phyloP scores from a whole-genome alignment of 2,329 filamentous ascomycete species.

The Periconia sp. region DNA sequence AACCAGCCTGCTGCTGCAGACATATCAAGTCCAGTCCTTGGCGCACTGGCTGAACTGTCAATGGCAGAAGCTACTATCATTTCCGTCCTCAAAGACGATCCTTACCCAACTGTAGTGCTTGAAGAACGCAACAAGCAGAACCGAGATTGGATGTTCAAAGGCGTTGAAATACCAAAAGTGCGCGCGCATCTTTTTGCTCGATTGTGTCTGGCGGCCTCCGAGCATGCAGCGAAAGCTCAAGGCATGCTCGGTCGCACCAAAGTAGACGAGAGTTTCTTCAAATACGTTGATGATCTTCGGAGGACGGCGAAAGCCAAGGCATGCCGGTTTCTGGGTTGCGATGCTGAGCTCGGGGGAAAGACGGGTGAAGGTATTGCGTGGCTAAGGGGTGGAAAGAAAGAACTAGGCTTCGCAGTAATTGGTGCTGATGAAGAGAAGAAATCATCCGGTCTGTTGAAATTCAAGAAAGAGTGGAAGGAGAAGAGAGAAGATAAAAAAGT shows the following conservation, averaged over 20 bases:
- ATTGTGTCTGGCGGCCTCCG: constrained; percentile 82
- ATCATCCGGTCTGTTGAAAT: constrained; percentile 61
- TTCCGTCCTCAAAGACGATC: constrained; percentile 90
- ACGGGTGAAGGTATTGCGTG: constrained; percentile 85
- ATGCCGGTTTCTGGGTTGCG: constrained; percentile 86
- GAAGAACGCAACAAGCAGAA: constrained; percentile 81
- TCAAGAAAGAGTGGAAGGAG: constrained; percentile 76
- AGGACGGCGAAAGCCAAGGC: constrained; percentile 79
- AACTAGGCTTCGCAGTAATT: constrained; percentile 64
- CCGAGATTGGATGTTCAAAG: constrained; percentile 95
- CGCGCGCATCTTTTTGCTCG: constrained; percentile 85
- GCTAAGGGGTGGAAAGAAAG: constrained; percentile 74
- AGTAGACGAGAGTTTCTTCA: constrained; percentile 66
- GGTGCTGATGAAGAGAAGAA: constrained; percentile 40
- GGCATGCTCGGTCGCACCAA: constrained; percentile 51
- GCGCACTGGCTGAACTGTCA: constrained; percentile 61
- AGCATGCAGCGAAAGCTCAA: constrained; percentile 77
- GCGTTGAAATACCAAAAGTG: constrained; percentile 84
- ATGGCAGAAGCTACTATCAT: constrained; percentile 88
- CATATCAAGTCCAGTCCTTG: constrained; percentile 47
- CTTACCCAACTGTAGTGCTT: constrained; percentile 80
- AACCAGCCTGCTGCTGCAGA: constrained; percentile 41
- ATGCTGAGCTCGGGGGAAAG: constrained; percentile 80
- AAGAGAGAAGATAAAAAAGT: constrained; percentile 77
- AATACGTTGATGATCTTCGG: constrained; percentile 75